Evolutionary conservation across 257 asterid genomes (phyloP).

Genomic region (Linderniella brevidens): DNA sequence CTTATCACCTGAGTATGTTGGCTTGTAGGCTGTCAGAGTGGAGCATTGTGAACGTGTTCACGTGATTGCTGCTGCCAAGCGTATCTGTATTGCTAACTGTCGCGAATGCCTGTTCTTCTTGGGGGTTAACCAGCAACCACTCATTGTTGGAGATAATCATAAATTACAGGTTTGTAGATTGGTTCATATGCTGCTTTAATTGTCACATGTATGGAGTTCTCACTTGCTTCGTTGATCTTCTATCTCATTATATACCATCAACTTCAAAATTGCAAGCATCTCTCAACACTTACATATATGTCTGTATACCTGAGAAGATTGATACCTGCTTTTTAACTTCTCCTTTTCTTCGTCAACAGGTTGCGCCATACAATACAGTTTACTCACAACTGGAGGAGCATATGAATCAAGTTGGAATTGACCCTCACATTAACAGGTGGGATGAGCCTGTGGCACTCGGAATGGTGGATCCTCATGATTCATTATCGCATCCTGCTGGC

Average conservation of each 20-base stretch:
- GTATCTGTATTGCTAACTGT: constrained; percentile 83
- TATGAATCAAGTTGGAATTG: constrained; percentile 64
- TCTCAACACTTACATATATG: no score
- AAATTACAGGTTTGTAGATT: constrained; percentile 52
- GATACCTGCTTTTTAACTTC: background rate
- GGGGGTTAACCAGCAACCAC: constrained; percentile 7
- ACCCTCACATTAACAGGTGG: constrained; percentile 66
- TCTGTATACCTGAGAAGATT: no score
- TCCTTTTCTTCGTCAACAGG: constrained; percentile 2
- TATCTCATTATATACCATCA: no score
- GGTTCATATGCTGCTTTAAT: constrained; percentile 9
- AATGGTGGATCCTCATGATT: constrained; percentile 87
- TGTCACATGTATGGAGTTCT: background rate
- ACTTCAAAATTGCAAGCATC: no score
- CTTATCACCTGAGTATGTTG: no score
- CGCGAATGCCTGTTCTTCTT: constrained; percentile 76
- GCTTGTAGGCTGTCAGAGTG: constrained; percentile 70
- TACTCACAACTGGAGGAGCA: constrained; percentile 74
- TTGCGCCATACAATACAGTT: constrained; percentile 18
- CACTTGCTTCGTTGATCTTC: no score
- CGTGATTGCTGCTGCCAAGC: constrained; percentile 76
- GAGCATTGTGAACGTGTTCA: constrained; percentile 99
- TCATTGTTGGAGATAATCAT: constrained; percentile 81
- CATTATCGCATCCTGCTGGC: constrained; percentile 86
- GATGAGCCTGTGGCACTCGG: constrained; percentile 76